Evolutionary conservation across 306 rosid species (phyloP).

Genomic region (Gleditsia sinensis): DNA sequence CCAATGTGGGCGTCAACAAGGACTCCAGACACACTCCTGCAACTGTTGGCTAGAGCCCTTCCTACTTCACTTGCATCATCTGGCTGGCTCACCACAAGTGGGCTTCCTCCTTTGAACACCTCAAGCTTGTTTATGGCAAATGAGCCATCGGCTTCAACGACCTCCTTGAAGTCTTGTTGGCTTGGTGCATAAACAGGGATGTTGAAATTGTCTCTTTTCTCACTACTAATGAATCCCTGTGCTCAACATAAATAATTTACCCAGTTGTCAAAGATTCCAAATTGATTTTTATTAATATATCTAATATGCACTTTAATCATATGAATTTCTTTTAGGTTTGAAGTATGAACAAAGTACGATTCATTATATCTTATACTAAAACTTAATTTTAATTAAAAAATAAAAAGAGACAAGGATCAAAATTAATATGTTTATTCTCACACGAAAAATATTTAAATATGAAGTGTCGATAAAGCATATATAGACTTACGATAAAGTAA

Average conservation of each 20-base stretch:
- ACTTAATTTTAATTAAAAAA: no score
- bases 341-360: no score
- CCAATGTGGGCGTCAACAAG: conserved; percentile 95
- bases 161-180: conserved; percentile 84
- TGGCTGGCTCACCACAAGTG: conserved; percentile 78
- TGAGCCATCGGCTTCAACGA: conserved; percentile 82
- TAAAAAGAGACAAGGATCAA: not conserved
- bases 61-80: conserved; percentile 76
- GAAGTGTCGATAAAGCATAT: no score
- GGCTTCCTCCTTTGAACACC: conserved; percentile 97
- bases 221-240: conserved; percentile 75
- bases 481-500: no score
- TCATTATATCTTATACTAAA: not conserved
- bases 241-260: not conserved
- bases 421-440: no score
- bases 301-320: no score
- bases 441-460: no score
- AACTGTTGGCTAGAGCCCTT: conserved; percentile 67
- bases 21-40: conserved; percentile 83
- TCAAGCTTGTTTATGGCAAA: conserved; percentile 85
- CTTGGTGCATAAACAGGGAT: conserved; percentile 94
- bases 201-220: conserved; percentile 80
- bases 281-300: no score
- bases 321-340: not conserved
- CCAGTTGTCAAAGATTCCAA: no score